phyloP scores from a whole-genome alignment of 768 basidiomycete species.

The Strobilomyces echinocephalus region DNA sequence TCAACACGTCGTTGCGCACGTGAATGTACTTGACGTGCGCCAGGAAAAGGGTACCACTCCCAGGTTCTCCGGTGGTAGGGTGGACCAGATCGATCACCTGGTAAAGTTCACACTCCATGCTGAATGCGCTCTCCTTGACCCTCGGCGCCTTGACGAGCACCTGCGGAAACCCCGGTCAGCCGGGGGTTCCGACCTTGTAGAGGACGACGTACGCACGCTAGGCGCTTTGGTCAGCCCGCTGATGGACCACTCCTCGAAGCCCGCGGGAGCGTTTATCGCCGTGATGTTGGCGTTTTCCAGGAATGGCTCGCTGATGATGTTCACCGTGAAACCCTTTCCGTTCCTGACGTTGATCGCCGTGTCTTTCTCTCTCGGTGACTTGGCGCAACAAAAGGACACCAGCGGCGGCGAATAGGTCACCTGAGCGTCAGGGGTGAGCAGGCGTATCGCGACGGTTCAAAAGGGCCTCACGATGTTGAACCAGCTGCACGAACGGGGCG shows the following conservation, averaged over 20 bases:
- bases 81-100: conserved; percentile 32
- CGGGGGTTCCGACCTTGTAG: too few species aligned
- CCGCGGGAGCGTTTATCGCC: conserved; percentile 34
- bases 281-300: conserved; percentile 36
- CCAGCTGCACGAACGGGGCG: conserved; percentile 12
- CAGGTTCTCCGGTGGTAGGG: conserved; percentile 26
- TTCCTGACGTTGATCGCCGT: conserved; percentile 41
- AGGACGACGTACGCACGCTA: conserved; percentile 8
- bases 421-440: conserved; percentile 5
- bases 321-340: conserved; percentile 42
- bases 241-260: conserved; percentile 38
- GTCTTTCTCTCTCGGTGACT: conserved; percentile 33
- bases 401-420: conserved; percentile 27
- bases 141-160: conserved; percentile 35
- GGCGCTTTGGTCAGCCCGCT: conserved; percentile 26
- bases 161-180: conserved; percentile 14
- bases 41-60: conserved; percentile 29
- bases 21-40: conserved; percentile 39
- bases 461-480: conserved; percentile 19
- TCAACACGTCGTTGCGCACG: conserved; percentile 39
- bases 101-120: conserved; percentile 14
- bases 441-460: neutral
- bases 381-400: conserved; percentile 33
- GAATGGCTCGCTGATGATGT: conserved; percentile 51
- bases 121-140: conserved; percentile 34